Percentiles rank a stretch among this genome's conserved stretches.
These are phyloP conservation scores for Wallacemonas rigidus DNA, from an alignment of 208 protist species.

Conservation along the genomic window DNA sequence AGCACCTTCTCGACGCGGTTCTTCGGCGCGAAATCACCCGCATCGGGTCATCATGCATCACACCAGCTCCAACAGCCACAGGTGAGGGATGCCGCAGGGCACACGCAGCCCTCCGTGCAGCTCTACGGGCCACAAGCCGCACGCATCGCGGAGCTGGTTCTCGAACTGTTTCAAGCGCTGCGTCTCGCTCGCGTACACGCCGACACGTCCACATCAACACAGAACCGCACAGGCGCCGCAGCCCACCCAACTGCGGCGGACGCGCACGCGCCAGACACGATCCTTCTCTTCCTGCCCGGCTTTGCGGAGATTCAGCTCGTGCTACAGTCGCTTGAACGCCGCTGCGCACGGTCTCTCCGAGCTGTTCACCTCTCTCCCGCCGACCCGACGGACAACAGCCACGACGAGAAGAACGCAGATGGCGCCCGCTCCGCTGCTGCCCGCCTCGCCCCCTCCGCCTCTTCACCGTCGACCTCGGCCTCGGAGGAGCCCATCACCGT, in stretches of 20 bases:
- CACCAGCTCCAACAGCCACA: neutral
- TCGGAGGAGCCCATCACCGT: slow-evolving; percentile 25
- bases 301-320: slow-evolving; percentile 71
- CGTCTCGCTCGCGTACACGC: slow-evolving; percentile 11
- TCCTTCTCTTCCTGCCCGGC: slow-evolving; percentile 78
- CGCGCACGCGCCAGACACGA: slow-evolving; percentile 33
- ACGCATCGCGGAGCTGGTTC: slow-evolving; percentile 41
- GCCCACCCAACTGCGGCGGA: neutral
- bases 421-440: too few species aligned
- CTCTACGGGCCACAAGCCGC: slow-evolving; percentile 28
- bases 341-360: slow-evolving; percentile 26
- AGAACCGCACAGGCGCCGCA: neutral
- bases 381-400: neutral
- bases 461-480: neutral
- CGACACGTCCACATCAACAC: neutral
- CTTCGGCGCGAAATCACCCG: neutral
- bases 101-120: slow-evolving; percentile 17
- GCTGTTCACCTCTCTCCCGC: neutral
- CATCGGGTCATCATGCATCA: too few species aligned
- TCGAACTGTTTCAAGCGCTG: slow-evolving; percentile 58
- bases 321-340: slow-evolving; percentile 48
- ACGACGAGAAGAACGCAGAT: too few species aligned
- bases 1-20: slow-evolving; percentile 23
- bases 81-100: neutral
- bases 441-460: neutral